Percentiles rank a stretch among this genome's conserved stretches.
Evolutionary conservation across 106 monocot genomes (phyloP).

Genomic region (Vanilla planifolia): DNA sequence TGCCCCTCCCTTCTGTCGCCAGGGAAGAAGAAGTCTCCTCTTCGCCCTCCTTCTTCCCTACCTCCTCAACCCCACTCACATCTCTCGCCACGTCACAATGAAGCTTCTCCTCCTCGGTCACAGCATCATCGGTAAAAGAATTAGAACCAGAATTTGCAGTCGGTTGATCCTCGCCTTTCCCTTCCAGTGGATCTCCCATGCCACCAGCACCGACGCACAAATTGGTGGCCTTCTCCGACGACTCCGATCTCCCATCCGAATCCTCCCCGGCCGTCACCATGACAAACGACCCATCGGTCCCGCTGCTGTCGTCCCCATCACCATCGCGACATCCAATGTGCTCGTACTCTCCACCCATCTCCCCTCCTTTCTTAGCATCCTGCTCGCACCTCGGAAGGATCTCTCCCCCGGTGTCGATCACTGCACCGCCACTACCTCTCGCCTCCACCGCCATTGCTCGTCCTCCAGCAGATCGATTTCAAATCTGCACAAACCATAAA

Average conservation of each 20-base stretch:
- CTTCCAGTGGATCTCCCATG: not conserved
- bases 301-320: constrained; percentile 3
- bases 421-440: not conserved
- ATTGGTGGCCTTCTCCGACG: not conserved
- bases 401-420: not conserved
- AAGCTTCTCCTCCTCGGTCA: not conserved
- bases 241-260: constrained; percentile 10
- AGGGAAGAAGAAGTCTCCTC: not conserved
- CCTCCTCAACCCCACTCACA: not conserved
- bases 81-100: not conserved
- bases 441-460: constrained; percentile 4
- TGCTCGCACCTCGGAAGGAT: not conserved
- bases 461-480: not conserved
- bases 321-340: constrained; percentile 4
- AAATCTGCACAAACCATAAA: not conserved
- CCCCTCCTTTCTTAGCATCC: constrained; percentile 5
- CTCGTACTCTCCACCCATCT: constrained; percentile 7
- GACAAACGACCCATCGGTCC: constrained; percentile 6
- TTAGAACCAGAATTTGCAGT: not conserved
- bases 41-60: not conserved
- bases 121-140: not conserved
- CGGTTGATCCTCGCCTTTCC: not conserved
- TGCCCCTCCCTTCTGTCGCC: not conserved
- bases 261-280: not conserved
- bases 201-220: not conserved